These are phyloP conservation scores for Exutisphaerella laricina DNA, from an alignment of 2,329 filamentous ascomycete species.

Conservation along the genomic window DNA sequence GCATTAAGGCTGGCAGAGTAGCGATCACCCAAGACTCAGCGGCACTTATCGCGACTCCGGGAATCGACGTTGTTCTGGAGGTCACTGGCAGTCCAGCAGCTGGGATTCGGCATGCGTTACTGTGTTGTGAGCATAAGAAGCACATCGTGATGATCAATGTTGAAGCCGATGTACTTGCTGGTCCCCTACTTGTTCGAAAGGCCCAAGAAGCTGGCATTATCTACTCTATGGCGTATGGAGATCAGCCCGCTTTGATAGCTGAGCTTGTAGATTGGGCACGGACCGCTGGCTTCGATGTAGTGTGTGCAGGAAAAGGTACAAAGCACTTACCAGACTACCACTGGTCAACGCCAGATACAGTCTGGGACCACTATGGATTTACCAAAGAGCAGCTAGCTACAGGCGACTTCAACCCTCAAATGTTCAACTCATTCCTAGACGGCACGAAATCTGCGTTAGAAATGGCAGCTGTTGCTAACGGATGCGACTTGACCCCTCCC, in stretches of 20 bases:
- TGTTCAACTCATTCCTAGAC: constrained; percentile 48
- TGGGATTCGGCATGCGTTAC: constrained; percentile 40
- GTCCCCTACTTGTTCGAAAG: constrained; percentile 38
- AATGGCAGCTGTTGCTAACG: constrained; percentile 47
- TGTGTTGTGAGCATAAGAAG: constrained; percentile 46
- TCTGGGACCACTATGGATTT: constrained; percentile 46
- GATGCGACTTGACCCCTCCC: constrained; percentile 40
- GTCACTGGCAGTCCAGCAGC: constrained; percentile 42
- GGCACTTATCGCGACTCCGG: constrained; percentile 39
- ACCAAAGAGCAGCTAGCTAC: constrained; percentile 41
- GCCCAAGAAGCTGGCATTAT: constrained; percentile 44
- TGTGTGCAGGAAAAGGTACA: constrained; percentile 44
- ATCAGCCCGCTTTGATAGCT: constrained; percentile 42
- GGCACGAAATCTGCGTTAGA: constrained; percentile 46
- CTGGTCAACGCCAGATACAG: constrained; percentile 43
- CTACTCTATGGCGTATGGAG: constrained; percentile 46
- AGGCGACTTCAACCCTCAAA: constrained; percentile 44
- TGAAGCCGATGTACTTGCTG: constrained; percentile 43
- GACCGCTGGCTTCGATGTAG: constrained; percentile 42
- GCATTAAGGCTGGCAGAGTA: constrained; percentile 39
- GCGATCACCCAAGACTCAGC: constrained; percentile 42
- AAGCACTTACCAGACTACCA: constrained; percentile 45
- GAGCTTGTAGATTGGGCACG: constrained; percentile 43
- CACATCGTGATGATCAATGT: constrained; percentile 48
- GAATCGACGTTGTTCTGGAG: constrained; percentile 43